These are phyloP conservation scores for Collybiopsis luxurians DNA, from an alignment of 768 basidiomycete species.

Conservation along the genomic window DNA sequence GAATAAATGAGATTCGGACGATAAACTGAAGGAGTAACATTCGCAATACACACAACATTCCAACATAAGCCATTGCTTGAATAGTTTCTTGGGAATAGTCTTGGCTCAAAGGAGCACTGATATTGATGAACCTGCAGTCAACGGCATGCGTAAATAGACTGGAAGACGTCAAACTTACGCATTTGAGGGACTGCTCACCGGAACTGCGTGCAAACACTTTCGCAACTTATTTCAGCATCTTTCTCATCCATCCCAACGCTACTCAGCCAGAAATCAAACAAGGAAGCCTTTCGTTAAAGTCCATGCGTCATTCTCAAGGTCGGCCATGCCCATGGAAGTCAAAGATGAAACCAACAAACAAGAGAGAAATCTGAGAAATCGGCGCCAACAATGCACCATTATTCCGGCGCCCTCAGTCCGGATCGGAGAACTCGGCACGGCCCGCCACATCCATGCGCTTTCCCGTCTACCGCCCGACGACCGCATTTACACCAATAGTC, in stretches of 20 bases:
- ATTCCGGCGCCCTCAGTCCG: too few species aligned
- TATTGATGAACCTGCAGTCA: conserved; percentile 72
- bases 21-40: conserved; percentile 26
- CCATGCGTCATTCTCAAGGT: too few species aligned
- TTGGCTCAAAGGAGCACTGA: conserved; percentile 72
- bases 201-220: conserved; percentile 71
- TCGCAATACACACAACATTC: conserved; percentile 73
- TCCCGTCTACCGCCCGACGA: too few species aligned
- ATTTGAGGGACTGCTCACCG: conserved; percentile 56
- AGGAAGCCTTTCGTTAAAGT: conserved; percentile 81
- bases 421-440: too few species aligned
- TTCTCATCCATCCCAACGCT: conserved; percentile 67
- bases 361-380: too few species aligned
- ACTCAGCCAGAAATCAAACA: conserved; percentile 78
- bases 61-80: conserved; percentile 62
- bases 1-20: conserved; percentile 7
- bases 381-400: too few species aligned
- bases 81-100: conserved; percentile 83
- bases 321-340: too few species aligned
- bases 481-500: too few species aligned
- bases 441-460: too few species aligned
- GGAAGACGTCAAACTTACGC: background rate
- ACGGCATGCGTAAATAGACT: background rate
- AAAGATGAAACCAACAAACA: too few species aligned
- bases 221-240: conserved; percentile 75